Evolutionary conservation across 306 rosid genomes (phyloP).

Genomic region (Castanopsis chinensis): DNA sequence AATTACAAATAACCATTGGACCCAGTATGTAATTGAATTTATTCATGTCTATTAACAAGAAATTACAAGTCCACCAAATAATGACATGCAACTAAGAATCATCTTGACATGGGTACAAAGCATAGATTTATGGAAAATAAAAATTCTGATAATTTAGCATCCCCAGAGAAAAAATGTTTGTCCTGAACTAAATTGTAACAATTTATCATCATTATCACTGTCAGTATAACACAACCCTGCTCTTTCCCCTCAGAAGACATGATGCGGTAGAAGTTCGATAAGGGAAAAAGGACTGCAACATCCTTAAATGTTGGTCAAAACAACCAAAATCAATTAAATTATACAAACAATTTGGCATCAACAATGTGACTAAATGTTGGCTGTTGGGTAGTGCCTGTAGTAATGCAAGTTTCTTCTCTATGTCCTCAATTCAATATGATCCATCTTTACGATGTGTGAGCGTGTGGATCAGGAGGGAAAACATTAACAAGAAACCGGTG

Average conservation of each 20-base stretch:
- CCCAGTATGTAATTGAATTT: neutral
- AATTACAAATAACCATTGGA: neutral
- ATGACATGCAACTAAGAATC: neutral
- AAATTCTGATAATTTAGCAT: constrained; percentile 18
- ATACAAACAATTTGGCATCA: constrained; percentile 31
- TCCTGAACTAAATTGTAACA: constrained; percentile 1
- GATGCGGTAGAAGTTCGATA: constrained; percentile 23
- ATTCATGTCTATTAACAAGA: neutral
- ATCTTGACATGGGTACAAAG: neutral
- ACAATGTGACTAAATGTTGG: neutral
- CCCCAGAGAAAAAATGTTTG: constrained; percentile 1
- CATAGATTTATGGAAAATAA: neutral
- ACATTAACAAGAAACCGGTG: constrained; percentile 72
- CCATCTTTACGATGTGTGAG: constrained; percentile 57
- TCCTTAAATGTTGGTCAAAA: constrained; percentile 19
- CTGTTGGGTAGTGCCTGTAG: neutral
- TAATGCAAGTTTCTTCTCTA: neutral
- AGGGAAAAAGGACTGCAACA: constrained; percentile 25
- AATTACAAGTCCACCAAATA: neutral
- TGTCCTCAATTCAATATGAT: neutral
- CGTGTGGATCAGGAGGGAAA: constrained; percentile 62
- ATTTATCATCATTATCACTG: constrained; percentile 45
- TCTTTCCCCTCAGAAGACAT: constrained; percentile 26
- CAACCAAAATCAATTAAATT: constrained; percentile 24
- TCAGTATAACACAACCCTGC: constrained; percentile 16